Percentiles rank a stretch among this genome's conserved stretches.
Evolutionary conservation across 176 grass and related monocot species (phyloP).

Genomic region (Panicum miliaceum): DNA sequence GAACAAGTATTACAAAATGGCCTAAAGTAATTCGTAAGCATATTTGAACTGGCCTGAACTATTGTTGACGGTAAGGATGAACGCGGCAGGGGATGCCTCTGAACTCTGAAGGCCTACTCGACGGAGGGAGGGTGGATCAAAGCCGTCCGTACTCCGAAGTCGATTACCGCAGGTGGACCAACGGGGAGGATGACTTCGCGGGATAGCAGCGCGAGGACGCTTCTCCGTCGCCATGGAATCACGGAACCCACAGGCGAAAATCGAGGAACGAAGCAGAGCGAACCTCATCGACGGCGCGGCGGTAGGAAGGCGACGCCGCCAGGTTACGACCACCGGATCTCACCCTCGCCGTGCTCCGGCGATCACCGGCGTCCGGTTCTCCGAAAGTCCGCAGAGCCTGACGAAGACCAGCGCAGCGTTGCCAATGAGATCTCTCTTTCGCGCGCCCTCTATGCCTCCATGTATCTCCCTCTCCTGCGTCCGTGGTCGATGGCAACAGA

Average conservation of each 20-base stretch:
- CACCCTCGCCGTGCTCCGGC: constrained; percentile 25
- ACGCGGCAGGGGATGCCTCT: neutral
- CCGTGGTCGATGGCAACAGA: neutral
- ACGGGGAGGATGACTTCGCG: no score
- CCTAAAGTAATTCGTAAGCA: neutral
- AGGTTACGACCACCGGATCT: constrained; percentile 30
- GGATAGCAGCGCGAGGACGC: neutral
- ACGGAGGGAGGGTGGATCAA: neutral
- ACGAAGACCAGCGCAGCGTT: neutral
- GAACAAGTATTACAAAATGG: neutral
- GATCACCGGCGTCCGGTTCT: neutral
- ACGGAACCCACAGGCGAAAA: neutral
- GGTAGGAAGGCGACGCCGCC: neutral
- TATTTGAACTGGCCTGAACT: neutral
- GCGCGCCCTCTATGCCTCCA: no score
- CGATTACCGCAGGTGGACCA: no score
- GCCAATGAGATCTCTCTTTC: neutral
- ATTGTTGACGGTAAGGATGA: neutral
- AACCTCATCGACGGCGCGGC: neutral
- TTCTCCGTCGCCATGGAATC: neutral
- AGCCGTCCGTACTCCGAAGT: neutral
- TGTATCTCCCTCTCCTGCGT: no score
- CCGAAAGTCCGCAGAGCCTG: neutral
- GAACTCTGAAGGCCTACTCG: neutral
- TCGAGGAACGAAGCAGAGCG: neutral